Evolutionary conservation across 1,284 basidiomycete species (phyloP), one percentile per base, ranked within the genome.

Genomic region (Naganishia liquefaciens): DNA sequence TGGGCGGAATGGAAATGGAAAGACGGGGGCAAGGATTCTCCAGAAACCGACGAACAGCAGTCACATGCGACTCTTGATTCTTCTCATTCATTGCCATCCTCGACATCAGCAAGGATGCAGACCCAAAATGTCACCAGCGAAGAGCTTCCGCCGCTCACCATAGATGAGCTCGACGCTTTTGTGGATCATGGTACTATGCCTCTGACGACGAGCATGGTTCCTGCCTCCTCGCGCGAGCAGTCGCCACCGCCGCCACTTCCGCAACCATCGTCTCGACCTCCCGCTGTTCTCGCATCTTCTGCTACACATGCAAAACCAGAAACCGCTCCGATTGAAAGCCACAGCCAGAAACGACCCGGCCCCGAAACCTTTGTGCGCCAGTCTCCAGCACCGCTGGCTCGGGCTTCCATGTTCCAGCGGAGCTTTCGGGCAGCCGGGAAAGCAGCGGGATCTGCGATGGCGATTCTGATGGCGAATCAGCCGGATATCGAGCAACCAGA

Each of bases 1-100:
- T 60, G 46, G 57, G 40, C 7, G 33, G 27, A 40, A 11, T 60
- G 57, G 57, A 21, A 50, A 27, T 40, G 57, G 37, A 60, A 28
- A 17, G 37, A 50, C 1, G 51, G 23, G 2, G 9, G 6, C 1
- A n/a, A n/a, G 2, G 33, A 23, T 6, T 13, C 21, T 28, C 21
- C 13, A 11, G 6, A 15, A 1, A 25, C 13, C 23, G 7, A 9
- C 47, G 47, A 25, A 15, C 6, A 2, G 47, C 2, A 9, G 23
- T 9, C 47, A 23, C 19, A 49, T 21, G 13, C 13, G 1, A 2
- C 23, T 5, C 17, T 17, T 2, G 15, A 46, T n/a, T 13, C 33
- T 37, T 37, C 33, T 7, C 33, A 37, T 37, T 13, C 33, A 10
- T 7, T 7, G 13, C 33, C 3, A 37, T 7, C 33, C 7, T 37